Base-by-base conservation (phyloP, 2,329 filamentous ascomycete species). In the Hypoxylon sp. region DNA sequence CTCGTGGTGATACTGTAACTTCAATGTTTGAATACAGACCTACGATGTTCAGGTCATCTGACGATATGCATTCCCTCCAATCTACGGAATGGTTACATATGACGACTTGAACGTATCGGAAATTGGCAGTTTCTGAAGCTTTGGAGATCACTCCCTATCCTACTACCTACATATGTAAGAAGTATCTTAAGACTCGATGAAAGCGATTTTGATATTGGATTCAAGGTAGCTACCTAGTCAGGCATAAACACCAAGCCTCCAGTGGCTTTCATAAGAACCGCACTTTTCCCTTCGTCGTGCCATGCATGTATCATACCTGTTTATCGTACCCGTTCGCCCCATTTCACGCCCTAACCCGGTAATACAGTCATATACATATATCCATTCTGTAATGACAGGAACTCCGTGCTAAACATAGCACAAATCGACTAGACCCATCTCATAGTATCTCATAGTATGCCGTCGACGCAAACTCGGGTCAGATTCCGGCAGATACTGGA, bases 371-470 rank as follows among this genome's bases (percentile, higher is more conserved):
- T 45, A 59, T 38, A 57, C 46, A 53, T 36, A 50, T 50, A 43
- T 45, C 34, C 34, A 55, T 52, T 55, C 64, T 67, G 69, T 72
- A 74, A 72, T 49, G 68, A 69, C 67, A 70, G 70, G 49, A 68
- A 65, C 62, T 64, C 64, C 57, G 62, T 60, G 55, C 60, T 46
- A n/a, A 17, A 30, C 48, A 43, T 48, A 63, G 46, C 56, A 58
- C 46, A 58, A 62, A 67, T 56, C 60, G 46, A 46, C n/a, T 58
- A 63, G 41, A 60, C 36, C 55, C 30, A 14, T 34, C 57, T 32
- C 46, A 30, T 41, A 50, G 17, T 57, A 32, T 34, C 57, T 32
- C 49, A 41, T 41, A 50, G 21, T 52, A 25, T n/a, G 30, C 28
- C 63, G 13, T 60, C 50, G 28, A 59, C 49, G 23, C 46, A 52